phyloP scores from a whole-genome alignment of 2,329 filamentous ascomycete species.

The Drechslerella stenobrocha region DNA sequence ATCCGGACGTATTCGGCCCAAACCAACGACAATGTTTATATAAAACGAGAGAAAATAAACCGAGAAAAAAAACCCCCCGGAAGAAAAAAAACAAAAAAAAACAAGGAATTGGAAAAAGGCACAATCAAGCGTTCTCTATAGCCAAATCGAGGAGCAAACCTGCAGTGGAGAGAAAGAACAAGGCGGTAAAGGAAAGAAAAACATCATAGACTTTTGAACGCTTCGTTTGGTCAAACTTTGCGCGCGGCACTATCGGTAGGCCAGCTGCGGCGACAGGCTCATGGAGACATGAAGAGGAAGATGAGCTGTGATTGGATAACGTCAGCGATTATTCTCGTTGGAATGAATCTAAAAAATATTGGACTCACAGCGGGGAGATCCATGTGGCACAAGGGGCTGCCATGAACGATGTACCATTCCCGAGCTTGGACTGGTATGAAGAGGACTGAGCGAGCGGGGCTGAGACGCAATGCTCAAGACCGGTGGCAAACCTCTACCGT shows the following conservation, averaged over 20 bases:
- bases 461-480: slow-evolving; percentile 28
- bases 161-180: too few relatives aligned
- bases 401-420: slow-evolving; percentile 34
- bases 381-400: slow-evolving; percentile 28
- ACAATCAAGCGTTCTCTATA: neutral
- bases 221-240: neutral
- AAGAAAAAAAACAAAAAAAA: neutral
- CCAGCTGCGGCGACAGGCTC: slow-evolving; percentile 31
- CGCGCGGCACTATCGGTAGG: slow-evolving; percentile 19
- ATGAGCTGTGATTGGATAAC: slow-evolving; percentile 16
- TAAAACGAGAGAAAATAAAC: neutral
- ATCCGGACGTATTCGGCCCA: too few relatives aligned
- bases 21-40: too few relatives aligned
- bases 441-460: slow-evolving; percentile 41
- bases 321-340: slow-evolving; percentile 12
- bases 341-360: neutral
- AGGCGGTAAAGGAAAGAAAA: neutral
- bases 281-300: slow-evolving; percentile 34
- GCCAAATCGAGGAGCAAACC: neutral
- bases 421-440: slow-evolving; percentile 30
- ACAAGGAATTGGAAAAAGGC: neutral
- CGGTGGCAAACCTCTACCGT: slow-evolving; percentile 25
- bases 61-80: neutral
- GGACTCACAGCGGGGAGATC: slow-evolving; percentile 40
- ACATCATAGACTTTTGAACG: slow-evolving; percentile 10